Percentiles rank a stretch among this genome's conserved stretches.
Evolutionary conservation across 495 filamentous ascomycete genomes (phyloP).

Genomic region (Xylaria acuta): DNA sequence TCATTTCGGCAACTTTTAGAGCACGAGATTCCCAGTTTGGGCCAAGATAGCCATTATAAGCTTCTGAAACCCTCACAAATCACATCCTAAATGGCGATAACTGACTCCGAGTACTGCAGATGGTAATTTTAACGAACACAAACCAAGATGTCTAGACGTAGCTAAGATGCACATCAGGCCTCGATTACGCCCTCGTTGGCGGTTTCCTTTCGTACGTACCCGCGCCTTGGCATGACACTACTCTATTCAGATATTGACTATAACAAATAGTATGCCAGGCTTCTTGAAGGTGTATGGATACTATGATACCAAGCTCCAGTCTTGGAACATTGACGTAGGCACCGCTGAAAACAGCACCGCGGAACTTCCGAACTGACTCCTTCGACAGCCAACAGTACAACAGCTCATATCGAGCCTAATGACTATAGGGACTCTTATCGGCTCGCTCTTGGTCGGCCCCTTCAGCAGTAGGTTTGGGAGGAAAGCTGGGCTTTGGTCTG

Average conservation of each 20-base stretch:
- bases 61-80: too few species aligned
- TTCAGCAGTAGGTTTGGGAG: slow-evolving; percentile 53
- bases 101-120: too few species aligned
- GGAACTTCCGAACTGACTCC: neutral
- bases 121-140: slow-evolving; percentile 23
- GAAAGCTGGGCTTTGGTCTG: slow-evolving; percentile 48
- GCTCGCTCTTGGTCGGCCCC: slow-evolving; percentile 54
- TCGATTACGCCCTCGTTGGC: slow-evolving; percentile 45
- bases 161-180: slow-evolving; percentile 27
- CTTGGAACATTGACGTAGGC: slow-evolving; percentile 40
- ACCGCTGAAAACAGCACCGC: slow-evolving; percentile 24
- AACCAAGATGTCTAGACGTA: neutral
- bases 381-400: slow-evolving; percentile 50
- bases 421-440: slow-evolving; percentile 60
- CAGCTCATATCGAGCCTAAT: slow-evolving; percentile 59
- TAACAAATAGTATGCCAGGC: slow-evolving; percentile 44
- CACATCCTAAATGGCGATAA: too few species aligned
- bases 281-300: slow-evolving; percentile 55
- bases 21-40: too few species aligned
- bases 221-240: neutral
- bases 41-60: too few species aligned
- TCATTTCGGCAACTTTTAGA: too few species aligned
- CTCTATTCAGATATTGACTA: neutral
- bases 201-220: slow-evolving; percentile 42
- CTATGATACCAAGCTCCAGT: slow-evolving; percentile 34